Conservation (phyloP, 345 rosid genomes). For the Dipteronia dyeriana region DNA sequence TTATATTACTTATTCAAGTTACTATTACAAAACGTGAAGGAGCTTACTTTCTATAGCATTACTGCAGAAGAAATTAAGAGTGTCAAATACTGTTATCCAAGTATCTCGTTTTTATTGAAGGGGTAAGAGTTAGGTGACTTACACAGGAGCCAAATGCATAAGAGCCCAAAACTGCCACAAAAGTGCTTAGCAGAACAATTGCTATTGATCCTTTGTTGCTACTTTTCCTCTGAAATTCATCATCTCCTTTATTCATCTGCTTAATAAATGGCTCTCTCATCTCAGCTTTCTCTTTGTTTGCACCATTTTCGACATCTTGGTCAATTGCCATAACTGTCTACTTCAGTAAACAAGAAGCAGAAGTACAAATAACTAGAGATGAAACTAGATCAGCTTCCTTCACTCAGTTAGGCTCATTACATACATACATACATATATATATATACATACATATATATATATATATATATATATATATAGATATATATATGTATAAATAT, state of each 20-base stretch:
- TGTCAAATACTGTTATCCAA: neutral
- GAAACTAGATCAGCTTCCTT: neutral
- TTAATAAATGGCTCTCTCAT: neutral
- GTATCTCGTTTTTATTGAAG: neutral
- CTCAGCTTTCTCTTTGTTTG: neutral
- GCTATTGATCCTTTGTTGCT: conserved; percentile 43
- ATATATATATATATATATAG: too few species aligned
- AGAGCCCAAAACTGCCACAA: conserved; percentile 83
- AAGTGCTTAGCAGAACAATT: conserved; percentile 73
- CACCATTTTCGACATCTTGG: conserved; percentile 4
- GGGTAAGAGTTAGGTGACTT: conserved; percentile 33
- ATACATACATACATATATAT: too few species aligned
- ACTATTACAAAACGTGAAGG: neutral
- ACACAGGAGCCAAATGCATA: conserved; percentile 88
- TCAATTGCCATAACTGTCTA: neutral
- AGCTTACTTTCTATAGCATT: neutral
- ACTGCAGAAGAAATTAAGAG: neutral
- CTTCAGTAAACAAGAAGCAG: neutral
- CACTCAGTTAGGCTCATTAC: neutral
- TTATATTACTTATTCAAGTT: neutral
- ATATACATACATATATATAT: too few species aligned
- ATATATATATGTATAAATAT: too few species aligned
- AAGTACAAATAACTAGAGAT: neutral
- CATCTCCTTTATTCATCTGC: conserved; percentile 4
- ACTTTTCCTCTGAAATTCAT: neutral